A percentile compares a stretch with the other conserved stretches of the same genome.
Conservation (phyloP, 129 eudicot species). For the Glebionis coronaria region DNA sequence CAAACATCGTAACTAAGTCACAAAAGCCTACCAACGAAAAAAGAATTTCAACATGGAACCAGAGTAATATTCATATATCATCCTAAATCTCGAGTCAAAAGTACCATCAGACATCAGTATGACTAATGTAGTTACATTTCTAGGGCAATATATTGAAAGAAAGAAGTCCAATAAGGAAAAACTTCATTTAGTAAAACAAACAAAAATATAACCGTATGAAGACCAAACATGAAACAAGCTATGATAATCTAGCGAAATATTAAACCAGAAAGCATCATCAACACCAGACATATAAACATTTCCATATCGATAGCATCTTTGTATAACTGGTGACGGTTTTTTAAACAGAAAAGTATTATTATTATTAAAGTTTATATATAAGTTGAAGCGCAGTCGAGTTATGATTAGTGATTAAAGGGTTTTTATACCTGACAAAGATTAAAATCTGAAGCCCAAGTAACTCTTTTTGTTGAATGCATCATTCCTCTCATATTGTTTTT, state of each 20-base stretch:
- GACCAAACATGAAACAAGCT: not conserved
- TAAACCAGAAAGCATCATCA: constrained; percentile 21
- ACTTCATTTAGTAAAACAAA: no score
- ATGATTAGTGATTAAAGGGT: not conserved
- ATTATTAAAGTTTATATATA: no score
- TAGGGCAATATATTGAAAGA: no score
- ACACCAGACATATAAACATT: constrained; percentile 10
- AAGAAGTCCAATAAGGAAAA: no score
- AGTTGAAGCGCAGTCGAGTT: not conserved
- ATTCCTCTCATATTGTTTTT: constrained; percentile 56
- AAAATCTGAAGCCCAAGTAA: constrained; percentile 81
- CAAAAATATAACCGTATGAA: no score
- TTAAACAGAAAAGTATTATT: no score
- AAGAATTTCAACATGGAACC: not conserved
- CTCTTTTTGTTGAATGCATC: constrained; percentile 71
- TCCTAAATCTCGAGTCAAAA: no score
- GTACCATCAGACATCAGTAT: no score
- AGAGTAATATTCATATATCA: no score
- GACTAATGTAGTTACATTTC: no score
- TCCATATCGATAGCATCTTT: not conserved
- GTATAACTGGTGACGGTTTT: no score
- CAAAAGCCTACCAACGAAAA: not conserved
- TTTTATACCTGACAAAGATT: constrained; percentile 87
- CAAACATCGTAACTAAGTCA: not conserved
- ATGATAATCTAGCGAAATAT: not conserved